Percentiles rank a stretch among this genome's conserved stretches.
phyloP scores from a whole-genome alignment of 73 alveolate species.

The Tetrahymena thermophila region DNA sequence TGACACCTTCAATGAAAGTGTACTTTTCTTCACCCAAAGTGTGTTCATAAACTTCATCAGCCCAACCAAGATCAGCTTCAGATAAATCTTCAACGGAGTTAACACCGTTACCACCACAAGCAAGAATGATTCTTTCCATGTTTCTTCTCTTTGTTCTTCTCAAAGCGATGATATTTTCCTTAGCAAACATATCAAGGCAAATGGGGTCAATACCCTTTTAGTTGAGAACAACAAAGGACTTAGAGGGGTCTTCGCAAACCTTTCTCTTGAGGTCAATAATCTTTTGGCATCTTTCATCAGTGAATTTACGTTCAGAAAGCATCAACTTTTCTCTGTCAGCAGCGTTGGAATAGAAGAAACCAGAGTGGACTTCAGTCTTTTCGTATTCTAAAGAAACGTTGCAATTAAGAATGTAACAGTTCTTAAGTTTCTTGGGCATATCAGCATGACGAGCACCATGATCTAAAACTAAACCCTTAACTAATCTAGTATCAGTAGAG shows the following conservation, averaged over 20 bases:
- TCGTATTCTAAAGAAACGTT: conserved; percentile 99
- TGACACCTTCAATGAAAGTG: conserved; percentile 99
- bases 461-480: conserved; percentile 99
- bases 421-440: conserved; percentile 79
- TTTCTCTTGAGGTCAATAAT: conserved; percentile 93
- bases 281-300: conserved; percentile 95
- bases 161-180: conserved; percentile 97
- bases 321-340: conserved; percentile 99
- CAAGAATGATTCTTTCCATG: conserved; percentile 98
- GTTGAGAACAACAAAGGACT: conserved; percentile 94
- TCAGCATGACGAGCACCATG: conserved; percentile 99
- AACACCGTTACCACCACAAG: conserved; percentile 99
- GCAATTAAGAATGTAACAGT: conserved; percentile 94
- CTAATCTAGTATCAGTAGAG: conserved; percentile 94
- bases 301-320: conserved; percentile 92
- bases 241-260: conserved; percentile 90
- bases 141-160: conserved; percentile 99
- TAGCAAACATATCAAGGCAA: conserved; percentile 98
- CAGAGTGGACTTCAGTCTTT: conserved; percentile 99
- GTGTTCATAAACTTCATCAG: conserved; percentile 91
- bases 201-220: conserved; percentile 99
- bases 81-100: conserved; percentile 97
- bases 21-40: conserved; percentile 97
- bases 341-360: conserved; percentile 97
- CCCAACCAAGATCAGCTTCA: conserved; percentile 93